Evolutionary conservation across 805 yeast species (phyloP), one percentile per base, ranked within the genome.

Genomic region (Candida hungchunana): DNA sequence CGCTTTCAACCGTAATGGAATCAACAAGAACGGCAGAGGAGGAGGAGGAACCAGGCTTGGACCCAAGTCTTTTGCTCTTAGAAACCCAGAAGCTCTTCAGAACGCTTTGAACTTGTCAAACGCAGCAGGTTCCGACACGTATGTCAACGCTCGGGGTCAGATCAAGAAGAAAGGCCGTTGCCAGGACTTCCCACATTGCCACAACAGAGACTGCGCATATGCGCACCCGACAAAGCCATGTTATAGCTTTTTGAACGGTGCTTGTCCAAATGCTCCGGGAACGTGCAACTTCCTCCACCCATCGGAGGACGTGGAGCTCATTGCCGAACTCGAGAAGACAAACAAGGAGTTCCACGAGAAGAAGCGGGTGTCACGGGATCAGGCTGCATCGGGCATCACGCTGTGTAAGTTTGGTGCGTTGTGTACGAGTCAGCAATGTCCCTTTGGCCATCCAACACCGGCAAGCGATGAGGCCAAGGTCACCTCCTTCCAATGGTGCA

Each of bases 361-460:
- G 31, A 58, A 52, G 31, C 60, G 52, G 28, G 39, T 56, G 50
- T 46, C 47, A 46, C 40, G 44, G 64, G 52, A 33, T 3, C 53
- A 48, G 34, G 53, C 65, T 16, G 67, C 63, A 45, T 57, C 67
- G 25, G 79, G 81, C 37, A 69, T 75, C 39, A 72, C 74, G 3
- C 53, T 81, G 24, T 88, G 96, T 66, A 83, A 82, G 56, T 88
- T 75, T 59, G 93, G 90, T 32, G 66, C 71, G 17, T 59, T 75
- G 26, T 88, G 96, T 61, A 67, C 84, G 17, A 84, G 83, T 52
- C 86, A 78, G 43, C 62, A 75, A 43, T 88, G 96, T 65, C 86
- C 88, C 19, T 86, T 80, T 64, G 96, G 88, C 18, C 96, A 88
- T 56, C 96, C 97, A 29, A 85, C 95, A 0, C 93, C 94, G 2